Base-by-base conservation (phyloP, 306 rosid genomes). In the Vigna reflexopilosa region DNA sequence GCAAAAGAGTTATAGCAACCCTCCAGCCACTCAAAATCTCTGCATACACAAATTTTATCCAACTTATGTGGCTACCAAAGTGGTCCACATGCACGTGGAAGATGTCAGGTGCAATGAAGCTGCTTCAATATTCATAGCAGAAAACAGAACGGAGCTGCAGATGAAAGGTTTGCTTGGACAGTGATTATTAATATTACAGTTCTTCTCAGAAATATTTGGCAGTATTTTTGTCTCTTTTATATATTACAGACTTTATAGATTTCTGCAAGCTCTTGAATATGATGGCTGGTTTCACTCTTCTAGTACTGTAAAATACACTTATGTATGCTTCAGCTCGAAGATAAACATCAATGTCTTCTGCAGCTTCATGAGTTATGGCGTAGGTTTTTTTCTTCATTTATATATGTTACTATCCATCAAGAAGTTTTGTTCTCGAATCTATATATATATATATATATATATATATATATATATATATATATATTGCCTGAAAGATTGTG, bases 1-100 rank as follows among this genome's bases (percentile, higher is more conserved):
- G 12, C 85, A 77, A 36, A 86, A 68, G 78, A 86, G 81, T 55
- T 77, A 62, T n/a, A 56, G 83, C 4, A 74, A 44, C 73, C 22
- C 67, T 14, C 64, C 77, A 0, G 58, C 59, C 0, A 42, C 83
- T 42, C 85, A 83, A 63, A 83, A 80, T 34, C 79, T 83, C 1
- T 86, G 89, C 13, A 81, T 62, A 20, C 83, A 86, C 66, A 83
- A 86, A n/a, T 86, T 72, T 16, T 83, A 86, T 69, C 89, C 89
- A 48, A 52, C 80, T 9, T 80, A 79, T 13, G 63, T 65, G 2
- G 73, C 77, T 10, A 30, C 84, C 73, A 75, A 75, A 7, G 86
- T 85, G 19, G 78, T 85, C 5, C 84, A 75, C 73, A 42, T 77
- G 75, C 75, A 77, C 7, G 62, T 68, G 3, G 89, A 86, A 20